Conservation (phyloP, 495 filamentous ascomycete genomes). For the Penicillium verhagenii region DNA sequence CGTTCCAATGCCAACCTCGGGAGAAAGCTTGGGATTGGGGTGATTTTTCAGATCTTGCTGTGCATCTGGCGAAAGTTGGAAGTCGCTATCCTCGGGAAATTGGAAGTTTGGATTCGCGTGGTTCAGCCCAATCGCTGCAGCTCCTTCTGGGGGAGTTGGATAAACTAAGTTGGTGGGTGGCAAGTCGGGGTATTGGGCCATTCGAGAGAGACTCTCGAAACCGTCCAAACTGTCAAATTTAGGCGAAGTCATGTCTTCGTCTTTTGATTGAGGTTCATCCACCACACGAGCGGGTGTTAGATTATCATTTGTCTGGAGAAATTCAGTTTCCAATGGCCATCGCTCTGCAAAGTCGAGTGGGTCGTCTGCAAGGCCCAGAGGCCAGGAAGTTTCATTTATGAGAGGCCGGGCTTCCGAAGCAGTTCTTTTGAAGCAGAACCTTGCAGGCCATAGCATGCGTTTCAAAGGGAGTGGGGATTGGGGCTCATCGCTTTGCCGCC, state of each 20-base stretch:
- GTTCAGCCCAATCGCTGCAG: conserved; percentile 42
- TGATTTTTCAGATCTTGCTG: conserved; percentile 19
- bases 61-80: conserved; percentile 17
- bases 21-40: conserved; percentile 21
- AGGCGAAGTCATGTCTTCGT: conserved; percentile 28
- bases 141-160: conserved; percentile 81
- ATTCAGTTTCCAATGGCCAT: conserved; percentile 56
- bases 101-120: conserved; percentile 22
- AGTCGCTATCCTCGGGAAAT: conserved; percentile 33
- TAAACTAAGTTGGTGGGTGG: conserved; percentile 68
- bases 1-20: conserved; percentile 35
- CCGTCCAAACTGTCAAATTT: conserved; percentile 27
- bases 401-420: conserved; percentile 18
- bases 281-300: conserved; percentile 24
- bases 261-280: conserved; percentile 30
- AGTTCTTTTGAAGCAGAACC: conserved; percentile 44
- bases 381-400: conserved; percentile 1
- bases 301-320: conserved; percentile 16
- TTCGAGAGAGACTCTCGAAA: conserved; percentile 47
- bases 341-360: conserved; percentile 65
- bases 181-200: conserved; percentile 51
- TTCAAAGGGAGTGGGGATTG: conserved; percentile 42
- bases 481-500: conserved; percentile 33
- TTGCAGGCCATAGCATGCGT: conserved; percentile 48
- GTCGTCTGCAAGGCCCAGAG: conserved; percentile 37